Conservation (phyloP, 148 eudicot genomes). For the Arbutus unedo region DNA sequence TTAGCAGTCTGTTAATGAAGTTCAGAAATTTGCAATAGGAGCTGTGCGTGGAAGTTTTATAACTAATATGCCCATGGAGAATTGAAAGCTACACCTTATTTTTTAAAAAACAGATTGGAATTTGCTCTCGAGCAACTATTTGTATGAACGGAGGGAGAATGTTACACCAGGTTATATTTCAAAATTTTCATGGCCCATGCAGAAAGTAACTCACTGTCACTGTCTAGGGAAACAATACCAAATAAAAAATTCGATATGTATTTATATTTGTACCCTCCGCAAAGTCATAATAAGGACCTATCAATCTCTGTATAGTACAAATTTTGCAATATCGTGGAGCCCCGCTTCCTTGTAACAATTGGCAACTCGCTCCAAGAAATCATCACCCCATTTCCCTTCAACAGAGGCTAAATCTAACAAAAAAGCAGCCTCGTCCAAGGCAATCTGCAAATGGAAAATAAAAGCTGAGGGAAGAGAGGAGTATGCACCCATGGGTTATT, state of each 20-base stretch:
- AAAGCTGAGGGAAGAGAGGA: slow-evolving; percentile 8
- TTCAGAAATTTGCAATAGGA: background rate
- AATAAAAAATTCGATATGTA: slow-evolving; percentile 15
- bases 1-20: no score
- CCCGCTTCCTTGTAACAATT: slow-evolving; percentile 81
- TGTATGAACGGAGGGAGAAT: background rate
- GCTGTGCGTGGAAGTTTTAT: background rate
- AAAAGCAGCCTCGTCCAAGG: slow-evolving; percentile 93
- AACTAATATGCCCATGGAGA: background rate
- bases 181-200: background rate
- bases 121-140: background rate
- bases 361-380: slow-evolving; percentile 53
- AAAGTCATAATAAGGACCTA: background rate
- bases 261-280: background rate
- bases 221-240: background rate
- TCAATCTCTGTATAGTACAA: slow-evolving; percentile 64
- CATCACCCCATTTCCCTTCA: slow-evolving; percentile 89
- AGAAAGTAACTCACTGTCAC: background rate
- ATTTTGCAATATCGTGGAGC: slow-evolving; percentile 63
- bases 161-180: background rate
- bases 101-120: background rate
- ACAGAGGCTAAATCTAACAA: slow-evolving; percentile 87
- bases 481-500: background rate
- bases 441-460: slow-evolving; percentile 44
- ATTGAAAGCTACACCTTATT: background rate